Base-by-base conservation (phyloP, 2,329 filamentous ascomycete species). In the Penicillium sp. region DNA sequence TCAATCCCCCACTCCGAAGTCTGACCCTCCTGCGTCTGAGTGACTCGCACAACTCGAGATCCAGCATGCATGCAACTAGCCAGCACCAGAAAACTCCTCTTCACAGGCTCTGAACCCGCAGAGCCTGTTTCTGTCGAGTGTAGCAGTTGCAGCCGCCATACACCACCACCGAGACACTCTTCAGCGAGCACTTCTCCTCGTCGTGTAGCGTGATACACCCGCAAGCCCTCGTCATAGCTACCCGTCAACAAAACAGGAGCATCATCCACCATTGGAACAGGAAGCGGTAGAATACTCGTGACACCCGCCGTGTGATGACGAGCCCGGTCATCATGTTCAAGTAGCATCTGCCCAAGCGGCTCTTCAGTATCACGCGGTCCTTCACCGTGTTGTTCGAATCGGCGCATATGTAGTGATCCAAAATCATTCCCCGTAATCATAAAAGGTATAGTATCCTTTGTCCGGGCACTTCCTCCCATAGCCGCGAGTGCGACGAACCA, bases 21-120 rank as follows among this genome's bases (percentile, higher is more conserved):
- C 6, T 62, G 46, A 28, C 50, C 55, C 25, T 49, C 38, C 9
- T 47, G 38, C 27, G 44, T 53, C 29, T 61, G 60, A 32, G 52
- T 63, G 3, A 84, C 61, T 50, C 70, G 69, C 2, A 85, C 65
- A n/a, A 97, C 71, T 46, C 85, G 81, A 8, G 82, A 78, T 0
- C 93, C 93, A 2, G 87, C 89, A 73, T 96, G 87, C 92, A 97
- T 97, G 65, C 93, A 96, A 40, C 89, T 95, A 13, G 86, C 91
- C 35, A 96, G 74, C n/a, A 95, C 72, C 39, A 77, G 66, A 42
- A 75, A 75, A 15, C 59, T 67, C 6, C 56, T 53, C 12, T 53
- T 44, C 1, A 57, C 10, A 54, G 44, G 20, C 8, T 33, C 23
- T 13, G 44, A 1, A 1, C 39, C 18, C 12, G 35, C 24, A 7